Conservation (phyloP, 2,329 filamentous ascomycete species). For the Lachnellula hyalina region DNA sequence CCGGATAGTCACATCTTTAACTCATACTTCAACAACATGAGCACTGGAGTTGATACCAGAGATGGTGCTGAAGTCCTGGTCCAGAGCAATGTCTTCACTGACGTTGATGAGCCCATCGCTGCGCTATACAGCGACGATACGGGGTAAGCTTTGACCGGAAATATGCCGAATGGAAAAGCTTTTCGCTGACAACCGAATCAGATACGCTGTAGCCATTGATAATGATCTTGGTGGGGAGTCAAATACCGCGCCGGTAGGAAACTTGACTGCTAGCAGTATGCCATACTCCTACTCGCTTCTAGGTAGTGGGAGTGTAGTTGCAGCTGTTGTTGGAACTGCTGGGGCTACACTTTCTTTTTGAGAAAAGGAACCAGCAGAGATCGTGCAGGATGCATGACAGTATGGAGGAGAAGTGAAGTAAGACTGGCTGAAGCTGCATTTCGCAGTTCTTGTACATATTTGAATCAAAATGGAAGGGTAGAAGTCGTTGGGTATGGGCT, state of each 20-base stretch:
- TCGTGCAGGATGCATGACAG: too few relatives aligned
- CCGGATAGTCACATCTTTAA: slow-evolving; percentile 34
- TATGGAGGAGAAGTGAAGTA: too few relatives aligned
- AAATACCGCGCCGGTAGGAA: slow-evolving; percentile 46
- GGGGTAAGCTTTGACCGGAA: slow-evolving; percentile 4
- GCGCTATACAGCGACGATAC: slow-evolving; percentile 16
- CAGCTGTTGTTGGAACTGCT: slow-evolving; percentile 29
- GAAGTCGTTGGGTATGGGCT: too few relatives aligned
- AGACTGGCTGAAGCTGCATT: too few relatives aligned
- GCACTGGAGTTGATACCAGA: slow-evolving; percentile 51
- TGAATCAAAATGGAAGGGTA: too few relatives aligned
- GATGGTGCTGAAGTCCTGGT: slow-evolving; percentile 54
- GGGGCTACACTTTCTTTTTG: slow-evolving; percentile 34
- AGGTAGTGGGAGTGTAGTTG: slow-evolving; percentile 43
- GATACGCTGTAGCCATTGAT: slow-evolving; percentile 40
- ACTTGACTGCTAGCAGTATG: slow-evolving; percentile 39
- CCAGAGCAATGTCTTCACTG: slow-evolving; percentile 47
- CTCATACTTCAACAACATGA: slow-evolving; percentile 42
- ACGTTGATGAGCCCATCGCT: slow-evolving; percentile 36
- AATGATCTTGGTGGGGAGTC: slow-evolving; percentile 42
- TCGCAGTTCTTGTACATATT: too few relatives aligned
- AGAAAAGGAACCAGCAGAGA: not conserved
- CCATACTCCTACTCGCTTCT: slow-evolving; percentile 50
- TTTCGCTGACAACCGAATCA: slow-evolving; percentile 34
- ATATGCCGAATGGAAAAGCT: slow-evolving; percentile 23